A percentile compares a stretch with the other conserved stretches of the same genome.
phyloP scores from a whole-genome alignment of 345 rosid species.

The Diplotaxis tenuifolia region DNA sequence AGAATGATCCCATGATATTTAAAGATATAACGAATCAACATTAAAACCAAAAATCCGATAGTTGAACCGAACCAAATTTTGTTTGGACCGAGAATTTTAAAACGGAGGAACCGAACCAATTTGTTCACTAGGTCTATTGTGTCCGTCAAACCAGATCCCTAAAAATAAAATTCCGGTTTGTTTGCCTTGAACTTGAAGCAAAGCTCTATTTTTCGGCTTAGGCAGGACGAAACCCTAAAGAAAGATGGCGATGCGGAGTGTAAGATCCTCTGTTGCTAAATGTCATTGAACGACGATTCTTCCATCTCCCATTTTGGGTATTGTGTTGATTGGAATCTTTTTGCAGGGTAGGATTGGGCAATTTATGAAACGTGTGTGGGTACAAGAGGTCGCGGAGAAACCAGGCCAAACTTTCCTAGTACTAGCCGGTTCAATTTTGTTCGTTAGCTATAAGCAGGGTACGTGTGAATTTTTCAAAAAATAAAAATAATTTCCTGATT shows the following conservation, averaged over 20 bases:
- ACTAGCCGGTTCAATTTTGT: not conserved
- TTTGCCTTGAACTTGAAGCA: too few relatives aligned
- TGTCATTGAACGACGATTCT: not conserved
- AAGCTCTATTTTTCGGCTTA: too few relatives aligned
- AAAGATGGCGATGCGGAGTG: not conserved
- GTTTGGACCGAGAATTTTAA: too few relatives aligned
- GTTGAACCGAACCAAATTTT: too few relatives aligned
- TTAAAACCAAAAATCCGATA: too few relatives aligned
- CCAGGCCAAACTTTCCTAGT: not conserved
- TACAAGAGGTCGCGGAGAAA: not conserved
- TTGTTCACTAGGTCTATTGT: too few relatives aligned
- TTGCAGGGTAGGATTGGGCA: not conserved
- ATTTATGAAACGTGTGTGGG: not conserved
- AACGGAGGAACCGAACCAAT: too few relatives aligned
- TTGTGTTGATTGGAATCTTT: not conserved
- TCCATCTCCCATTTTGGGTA: not conserved
- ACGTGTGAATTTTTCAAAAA: too few relatives aligned
- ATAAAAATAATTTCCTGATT: not conserved
- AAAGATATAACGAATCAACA: too few relatives aligned
- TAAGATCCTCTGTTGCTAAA: not conserved
- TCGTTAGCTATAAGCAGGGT: not conserved
- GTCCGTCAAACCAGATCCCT: too few relatives aligned
- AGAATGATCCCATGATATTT: too few relatives aligned
- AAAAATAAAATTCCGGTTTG: too few relatives aligned
- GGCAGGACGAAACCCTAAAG: not conserved